These are phyloP conservation scores for Sungouiella blattae DNA, from an alignment of 805 yeast genomes.

Conservation along the genomic window DNA sequence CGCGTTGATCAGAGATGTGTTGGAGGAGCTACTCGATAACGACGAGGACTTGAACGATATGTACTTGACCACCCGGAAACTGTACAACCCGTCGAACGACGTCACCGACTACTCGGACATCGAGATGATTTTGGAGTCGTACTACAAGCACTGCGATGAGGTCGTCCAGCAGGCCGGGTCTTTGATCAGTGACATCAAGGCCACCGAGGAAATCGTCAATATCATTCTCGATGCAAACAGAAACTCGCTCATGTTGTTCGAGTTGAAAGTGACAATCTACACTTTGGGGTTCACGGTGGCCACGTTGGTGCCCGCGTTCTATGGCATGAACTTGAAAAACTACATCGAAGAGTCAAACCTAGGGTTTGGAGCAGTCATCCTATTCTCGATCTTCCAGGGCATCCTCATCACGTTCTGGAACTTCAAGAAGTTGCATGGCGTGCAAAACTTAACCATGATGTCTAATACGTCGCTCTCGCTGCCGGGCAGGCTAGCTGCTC, in stretches of 20 bases:
- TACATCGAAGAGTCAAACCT: constrained; percentile 64
- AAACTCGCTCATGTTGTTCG: constrained; percentile 84
- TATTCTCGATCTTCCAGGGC: constrained; percentile 52
- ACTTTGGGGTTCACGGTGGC: constrained; percentile 85
- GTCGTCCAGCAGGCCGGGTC: constrained; percentile 88
- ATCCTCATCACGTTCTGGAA: constrained; percentile 51
- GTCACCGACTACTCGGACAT: constrained; percentile 59
- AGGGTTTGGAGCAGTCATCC: constrained; percentile 62
- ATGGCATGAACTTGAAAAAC: constrained; percentile 82
- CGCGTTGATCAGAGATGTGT: constrained; percentile 68
- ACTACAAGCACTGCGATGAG: constrained; percentile 89
- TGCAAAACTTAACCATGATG: constrained; percentile 66
- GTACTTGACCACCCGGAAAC: constrained; percentile 55
- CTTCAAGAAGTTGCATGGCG: constrained; percentile 54
- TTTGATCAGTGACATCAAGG: constrained; percentile 74
- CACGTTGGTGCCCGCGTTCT: constrained; percentile 80
- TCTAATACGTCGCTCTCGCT: constrained; percentile 13
- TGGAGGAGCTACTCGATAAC: constrained; percentile 80
- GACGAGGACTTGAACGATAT: constrained; percentile 81
- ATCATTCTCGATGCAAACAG: constrained; percentile 89
- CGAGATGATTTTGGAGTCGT: constrained; percentile 84
- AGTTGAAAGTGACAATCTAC: constrained; percentile 76
- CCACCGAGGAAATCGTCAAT: constrained; percentile 90
- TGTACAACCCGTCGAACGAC: constrained; percentile 14
- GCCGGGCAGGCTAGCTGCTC: constrained; percentile 3